Evolutionary conservation across 495 filamentous ascomycete species (phyloP).

Genomic region (Pyronema omphalodes): DNA sequence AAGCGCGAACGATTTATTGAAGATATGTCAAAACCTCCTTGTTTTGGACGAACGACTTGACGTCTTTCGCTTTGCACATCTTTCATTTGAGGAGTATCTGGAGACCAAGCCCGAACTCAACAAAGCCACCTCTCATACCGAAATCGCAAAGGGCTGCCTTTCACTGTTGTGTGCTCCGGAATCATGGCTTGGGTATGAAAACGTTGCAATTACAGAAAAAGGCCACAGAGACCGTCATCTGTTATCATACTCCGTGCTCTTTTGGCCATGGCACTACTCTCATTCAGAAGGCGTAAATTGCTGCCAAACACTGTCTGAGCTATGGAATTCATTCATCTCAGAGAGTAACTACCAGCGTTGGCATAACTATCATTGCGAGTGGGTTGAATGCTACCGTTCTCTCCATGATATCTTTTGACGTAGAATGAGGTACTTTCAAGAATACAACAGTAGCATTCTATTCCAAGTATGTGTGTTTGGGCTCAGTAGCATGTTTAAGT

Average conservation of each 20-base stretch:
- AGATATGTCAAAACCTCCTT: conserved; percentile 16
- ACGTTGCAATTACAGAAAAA: not conserved
- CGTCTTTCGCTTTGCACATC: conserved; percentile 23
- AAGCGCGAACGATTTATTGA: not conserved
- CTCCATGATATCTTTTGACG: not conserved
- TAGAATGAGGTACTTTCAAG: not conserved
- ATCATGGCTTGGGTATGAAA: not conserved
- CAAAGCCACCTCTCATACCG: not conserved
- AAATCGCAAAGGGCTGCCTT: not conserved
- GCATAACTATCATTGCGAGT: not conserved
- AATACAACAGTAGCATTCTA: not conserved
- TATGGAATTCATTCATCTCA: not conserved
- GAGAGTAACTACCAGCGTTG: not conserved
- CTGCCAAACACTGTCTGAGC: not conserved
- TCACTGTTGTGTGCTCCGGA: not conserved
- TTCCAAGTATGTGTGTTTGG: not conserved
- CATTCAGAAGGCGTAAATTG: not conserved
- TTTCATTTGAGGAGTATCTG: conserved; percentile 21
- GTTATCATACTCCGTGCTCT: not conserved
- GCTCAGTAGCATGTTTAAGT: not conserved
- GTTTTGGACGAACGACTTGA: conserved; percentile 10
- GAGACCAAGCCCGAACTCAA: not conserved
- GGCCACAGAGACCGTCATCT: not conserved
- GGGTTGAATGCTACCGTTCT: not conserved
- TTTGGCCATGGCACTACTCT: not conserved